Evolutionary conservation across 2,329 filamentous ascomycete species (phyloP).

Genomic region (Tolypocladium guangdongense): DNA sequence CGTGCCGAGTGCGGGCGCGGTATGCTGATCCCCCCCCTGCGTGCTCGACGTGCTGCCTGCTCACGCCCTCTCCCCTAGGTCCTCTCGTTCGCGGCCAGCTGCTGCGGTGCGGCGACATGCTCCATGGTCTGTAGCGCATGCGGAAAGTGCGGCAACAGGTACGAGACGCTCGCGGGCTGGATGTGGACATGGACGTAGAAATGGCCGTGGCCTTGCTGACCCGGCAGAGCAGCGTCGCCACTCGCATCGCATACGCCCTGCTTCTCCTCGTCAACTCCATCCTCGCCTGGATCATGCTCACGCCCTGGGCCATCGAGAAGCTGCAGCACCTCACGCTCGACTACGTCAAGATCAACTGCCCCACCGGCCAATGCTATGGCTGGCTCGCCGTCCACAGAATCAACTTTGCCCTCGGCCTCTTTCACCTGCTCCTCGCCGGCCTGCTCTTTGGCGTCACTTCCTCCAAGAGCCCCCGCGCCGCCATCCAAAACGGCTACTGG

Average conservation of each 20-base stretch:
- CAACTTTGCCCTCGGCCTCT: slow-evolving; percentile 92
- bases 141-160: slow-evolving; percentile 95
- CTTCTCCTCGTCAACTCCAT: slow-evolving; percentile 95
- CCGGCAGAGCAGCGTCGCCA: slow-evolving; percentile 62
- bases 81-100: slow-evolving; percentile 71
- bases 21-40: slow-evolving; percentile 36
- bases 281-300: slow-evolving; percentile 97
- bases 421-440: slow-evolving; percentile 78
- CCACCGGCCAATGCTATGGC: slow-evolving; percentile 82
- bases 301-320: slow-evolving; percentile 95
- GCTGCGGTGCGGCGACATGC: slow-evolving; percentile 93
- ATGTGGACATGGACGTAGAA: slow-evolving; percentile 1
- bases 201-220: neutral
- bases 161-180: slow-evolving; percentile 5
- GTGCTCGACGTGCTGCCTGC: neutral
- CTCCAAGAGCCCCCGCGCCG: slow-evolving; percentile 77
- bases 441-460: slow-evolving; percentile 78
- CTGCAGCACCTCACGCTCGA: slow-evolving; percentile 84
- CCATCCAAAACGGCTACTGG: slow-evolving; percentile 97
- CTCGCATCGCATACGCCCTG: slow-evolving; percentile 90
- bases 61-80: slow-evolving; percentile 36
- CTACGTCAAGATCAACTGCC: slow-evolving; percentile 91
- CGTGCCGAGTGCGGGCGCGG: slow-evolving; percentile 73
- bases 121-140: slow-evolving; percentile 92
- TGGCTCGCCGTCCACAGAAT: slow-evolving; percentile 96